Conservation (phyloP, 1,284 basidiomycete genomes). For the Meripilus lineatus region DNA sequence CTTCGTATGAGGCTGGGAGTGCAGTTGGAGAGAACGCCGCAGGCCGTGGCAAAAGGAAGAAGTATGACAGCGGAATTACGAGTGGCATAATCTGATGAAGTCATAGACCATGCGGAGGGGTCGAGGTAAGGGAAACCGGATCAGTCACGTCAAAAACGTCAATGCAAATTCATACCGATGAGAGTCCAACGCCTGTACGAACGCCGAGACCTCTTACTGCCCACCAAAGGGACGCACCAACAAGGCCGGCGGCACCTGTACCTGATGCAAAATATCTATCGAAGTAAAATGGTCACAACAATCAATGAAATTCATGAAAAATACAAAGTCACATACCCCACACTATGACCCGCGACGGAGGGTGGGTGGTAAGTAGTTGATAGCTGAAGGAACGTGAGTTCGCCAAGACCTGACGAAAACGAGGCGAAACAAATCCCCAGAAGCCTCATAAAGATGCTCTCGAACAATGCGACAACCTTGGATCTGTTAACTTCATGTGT, state of each 20-base stretch:
- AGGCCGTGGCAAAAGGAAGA: slow-evolving; percentile 66
- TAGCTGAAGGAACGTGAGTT: slow-evolving; percentile 92
- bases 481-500: neutral
- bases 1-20: slow-evolving; percentile 33
- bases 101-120: too few relatives aligned
- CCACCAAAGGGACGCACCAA: slow-evolving; percentile 96
- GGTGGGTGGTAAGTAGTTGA: slow-evolving; percentile 79
- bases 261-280: slow-evolving; percentile 82
- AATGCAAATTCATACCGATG: slow-evolving; percentile 47
- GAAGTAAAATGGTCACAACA: slow-evolving; percentile 3
- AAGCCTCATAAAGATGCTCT: slow-evolving; percentile 66
- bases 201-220: slow-evolving; percentile 85
- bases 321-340: slow-evolving; percentile 45
- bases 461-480: slow-evolving; percentile 80
- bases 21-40: slow-evolving; percentile 35
- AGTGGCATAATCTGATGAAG: slow-evolving; percentile 67
- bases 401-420: slow-evolving; percentile 89
- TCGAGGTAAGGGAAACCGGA: neutral
- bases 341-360: slow-evolving; percentile 63
- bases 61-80: slow-evolving; percentile 70
- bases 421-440: slow-evolving; percentile 88
- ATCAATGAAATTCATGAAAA: neutral
- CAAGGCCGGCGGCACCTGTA: slow-evolving; percentile 91
- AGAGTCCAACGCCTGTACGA: slow-evolving; percentile 75
- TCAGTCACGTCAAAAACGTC: slow-evolving; percentile 1